A percentile compares a stretch with the other conserved stretches of the same genome.
Conservation (phyloP, 1,284 basidiomycete genomes). For the Anthracocystis walkeri region DNA sequence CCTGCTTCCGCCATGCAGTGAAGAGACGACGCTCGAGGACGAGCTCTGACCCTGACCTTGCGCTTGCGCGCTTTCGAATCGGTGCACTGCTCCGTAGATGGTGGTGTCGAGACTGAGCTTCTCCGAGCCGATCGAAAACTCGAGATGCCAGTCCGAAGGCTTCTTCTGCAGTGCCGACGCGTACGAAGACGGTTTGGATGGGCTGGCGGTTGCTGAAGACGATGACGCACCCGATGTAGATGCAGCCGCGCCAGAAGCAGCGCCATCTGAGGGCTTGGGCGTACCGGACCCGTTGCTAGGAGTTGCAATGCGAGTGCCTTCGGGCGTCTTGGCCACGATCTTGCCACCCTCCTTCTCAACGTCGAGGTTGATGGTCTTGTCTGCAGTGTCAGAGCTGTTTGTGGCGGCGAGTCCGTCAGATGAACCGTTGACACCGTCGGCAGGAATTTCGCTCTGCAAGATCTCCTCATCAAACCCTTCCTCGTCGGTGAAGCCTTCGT, state of each 20-base stretch:
- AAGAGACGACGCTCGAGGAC: slow-evolving; percentile 12
- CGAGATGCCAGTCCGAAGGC: slow-evolving; percentile 94
- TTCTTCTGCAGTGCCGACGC: slow-evolving; percentile 91
- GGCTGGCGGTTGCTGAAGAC: slow-evolving; percentile 26
- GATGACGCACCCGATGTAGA: slow-evolving; percentile 26
- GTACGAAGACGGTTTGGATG: slow-evolving; percentile 76
- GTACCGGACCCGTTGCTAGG: slow-evolving; percentile 73
- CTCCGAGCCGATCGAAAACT: slow-evolving; percentile 91
- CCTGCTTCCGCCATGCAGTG: slow-evolving; percentile 58
- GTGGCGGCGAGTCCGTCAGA: slow-evolving; percentile 13
- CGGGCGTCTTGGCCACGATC: slow-evolving; percentile 93
- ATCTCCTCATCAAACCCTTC: slow-evolving; percentile 63
- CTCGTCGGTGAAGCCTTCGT: slow-evolving; percentile 57
- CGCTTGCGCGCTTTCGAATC: slow-evolving; percentile 75
- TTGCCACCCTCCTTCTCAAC: slow-evolving; percentile 71
- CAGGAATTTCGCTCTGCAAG: slow-evolving; percentile 53
- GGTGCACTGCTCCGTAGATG: slow-evolving; percentile 94
- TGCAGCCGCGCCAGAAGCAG: slow-evolving; percentile 56
- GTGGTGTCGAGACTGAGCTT: slow-evolving; percentile 86
- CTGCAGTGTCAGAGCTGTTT: slow-evolving; percentile 32
- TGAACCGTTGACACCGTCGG: slow-evolving; percentile 32
- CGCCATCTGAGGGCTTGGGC: slow-evolving; percentile 47
- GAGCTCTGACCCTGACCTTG: slow-evolving; percentile 15
- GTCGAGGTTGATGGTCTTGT: slow-evolving; percentile 62
- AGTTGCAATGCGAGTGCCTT: slow-evolving; percentile 91